Evolutionary conservation across 2,329 filamentous ascomycete genomes (phyloP).

Genomic region (Xylaria sp.): DNA sequence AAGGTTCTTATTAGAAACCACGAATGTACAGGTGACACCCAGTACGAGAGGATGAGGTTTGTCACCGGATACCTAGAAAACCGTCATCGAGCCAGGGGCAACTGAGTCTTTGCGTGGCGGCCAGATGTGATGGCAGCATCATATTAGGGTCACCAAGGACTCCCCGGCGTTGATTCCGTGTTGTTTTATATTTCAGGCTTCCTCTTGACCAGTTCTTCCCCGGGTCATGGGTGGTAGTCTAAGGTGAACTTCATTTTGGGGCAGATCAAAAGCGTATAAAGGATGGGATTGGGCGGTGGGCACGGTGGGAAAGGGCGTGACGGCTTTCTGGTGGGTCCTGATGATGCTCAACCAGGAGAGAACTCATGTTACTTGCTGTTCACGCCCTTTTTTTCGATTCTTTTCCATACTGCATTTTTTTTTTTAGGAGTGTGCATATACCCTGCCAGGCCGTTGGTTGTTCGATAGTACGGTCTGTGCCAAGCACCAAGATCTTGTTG

Average conservation of each 20-base stretch:
- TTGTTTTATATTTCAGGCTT: slow-evolving; percentile 24
- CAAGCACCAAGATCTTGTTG: slow-evolving; percentile 25
- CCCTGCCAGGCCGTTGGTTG: slow-evolving; percentile 28
- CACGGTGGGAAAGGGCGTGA: slow-evolving; percentile 24
- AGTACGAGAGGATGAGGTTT: slow-evolving; percentile 17
- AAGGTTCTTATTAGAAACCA: slow-evolving; percentile 29
- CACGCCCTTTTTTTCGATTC: slow-evolving; percentile 22
- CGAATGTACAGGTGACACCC: slow-evolving; percentile 36
- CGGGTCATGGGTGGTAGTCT: slow-evolving; percentile 12
- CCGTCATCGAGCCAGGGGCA: slow-evolving; percentile 18
- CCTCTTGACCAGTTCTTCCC: slow-evolving; percentile 9
- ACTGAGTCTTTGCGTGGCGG: slow-evolving; percentile 12
- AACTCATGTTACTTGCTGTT: slow-evolving; percentile 23
- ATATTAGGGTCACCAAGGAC: slow-evolving; percentile 27
- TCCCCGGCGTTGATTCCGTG: slow-evolving; percentile 33
- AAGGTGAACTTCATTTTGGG: slow-evolving; percentile 28
- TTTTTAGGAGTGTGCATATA: slow-evolving; percentile 40
- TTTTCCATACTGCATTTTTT: slow-evolving; percentile 24
- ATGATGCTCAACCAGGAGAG: slow-evolving; percentile 26
- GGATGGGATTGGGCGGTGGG: slow-evolving; percentile 28
- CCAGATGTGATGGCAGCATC: slow-evolving; percentile 31
- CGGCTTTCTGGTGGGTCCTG: slow-evolving; percentile 29
- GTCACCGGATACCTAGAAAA: slow-evolving; percentile 3
- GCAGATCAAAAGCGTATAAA: slow-evolving; percentile 39
- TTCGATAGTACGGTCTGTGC: slow-evolving; percentile 16